Percentiles rank a stretch among this genome's conserved stretches.
These are phyloP conservation scores for Xylaria sp. DNA, from an alignment of 2,329 filamentous ascomycete species.

Conservation along the genomic window DNA sequence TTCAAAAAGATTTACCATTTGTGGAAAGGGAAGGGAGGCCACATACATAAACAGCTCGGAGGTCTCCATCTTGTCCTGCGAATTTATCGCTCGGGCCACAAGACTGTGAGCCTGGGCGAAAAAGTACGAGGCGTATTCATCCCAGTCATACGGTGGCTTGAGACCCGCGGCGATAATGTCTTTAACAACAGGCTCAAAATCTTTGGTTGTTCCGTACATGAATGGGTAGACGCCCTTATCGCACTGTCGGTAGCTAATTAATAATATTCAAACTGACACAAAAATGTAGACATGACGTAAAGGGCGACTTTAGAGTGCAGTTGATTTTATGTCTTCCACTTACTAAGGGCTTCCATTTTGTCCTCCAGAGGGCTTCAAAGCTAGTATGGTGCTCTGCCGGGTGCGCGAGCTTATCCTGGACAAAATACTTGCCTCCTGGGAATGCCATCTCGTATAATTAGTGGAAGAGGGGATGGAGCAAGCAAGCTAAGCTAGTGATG, in stretches of 20 bases:
- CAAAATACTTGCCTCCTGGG: slow-evolving; percentile 46
- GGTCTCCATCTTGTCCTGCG: slow-evolving; percentile 45
- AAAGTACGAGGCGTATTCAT: slow-evolving; percentile 52
- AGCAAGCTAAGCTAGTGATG: not conserved
- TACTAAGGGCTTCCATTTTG: slow-evolving; percentile 48
- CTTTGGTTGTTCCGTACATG: slow-evolving; percentile 49
- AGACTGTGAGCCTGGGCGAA: slow-evolving; percentile 50
- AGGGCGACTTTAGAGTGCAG: not conserved
- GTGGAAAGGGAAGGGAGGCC: no score
- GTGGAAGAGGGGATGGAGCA: not conserved
- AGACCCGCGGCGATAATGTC: slow-evolving; percentile 49
- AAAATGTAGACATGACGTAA: not conserved
- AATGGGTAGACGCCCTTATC: slow-evolving; percentile 53
- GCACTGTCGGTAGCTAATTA: slow-evolving; percentile 38
- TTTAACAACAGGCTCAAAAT: slow-evolving; percentile 51
- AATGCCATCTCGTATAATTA: slow-evolving; percentile 40
- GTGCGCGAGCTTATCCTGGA: slow-evolving; percentile 44
- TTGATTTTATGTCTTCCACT: not conserved
- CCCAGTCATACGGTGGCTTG: slow-evolving; percentile 50
- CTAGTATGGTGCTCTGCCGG: slow-evolving; percentile 45
- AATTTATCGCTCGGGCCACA: slow-evolving; percentile 36
- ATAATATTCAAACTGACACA: not conserved
- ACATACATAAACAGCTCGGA: slow-evolving; percentile 50
- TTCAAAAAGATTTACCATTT: not conserved
- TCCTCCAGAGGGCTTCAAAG: slow-evolving; percentile 48